Conservation (phyloP, 495 filamentous ascomycete genomes). For the Hypomontagnella monticulosa region DNA sequence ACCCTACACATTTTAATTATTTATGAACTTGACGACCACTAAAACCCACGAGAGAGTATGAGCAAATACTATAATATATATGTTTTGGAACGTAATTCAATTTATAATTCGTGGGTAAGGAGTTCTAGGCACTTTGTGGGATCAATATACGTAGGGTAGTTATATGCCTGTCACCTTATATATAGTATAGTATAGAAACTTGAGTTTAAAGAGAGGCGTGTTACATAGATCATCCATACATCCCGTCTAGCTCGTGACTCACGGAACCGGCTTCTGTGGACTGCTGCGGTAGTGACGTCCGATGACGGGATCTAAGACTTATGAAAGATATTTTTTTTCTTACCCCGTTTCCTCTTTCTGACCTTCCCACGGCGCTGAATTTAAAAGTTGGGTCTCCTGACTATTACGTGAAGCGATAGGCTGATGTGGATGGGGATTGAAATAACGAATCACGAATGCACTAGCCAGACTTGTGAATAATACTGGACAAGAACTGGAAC, state of each 20-base stretch:
- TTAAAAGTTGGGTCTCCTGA: conserved; percentile 32
- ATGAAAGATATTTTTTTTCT: conserved; percentile 10
- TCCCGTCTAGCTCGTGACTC: conserved; percentile 23
- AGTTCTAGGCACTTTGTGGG: too few species aligned
- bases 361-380: background rate
- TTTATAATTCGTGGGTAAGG: too few species aligned
- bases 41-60: too few species aligned
- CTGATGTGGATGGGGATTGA: conserved; percentile 14
- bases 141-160: too few species aligned
- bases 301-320: conserved; percentile 34
- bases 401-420: conserved; percentile 32
- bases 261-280: background rate
- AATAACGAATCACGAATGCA: conserved; percentile 18
- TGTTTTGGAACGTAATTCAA: background rate
- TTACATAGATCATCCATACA: conserved; percentile 1
- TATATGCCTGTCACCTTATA: background rate
- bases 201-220: too few species aligned
- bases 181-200: background rate
- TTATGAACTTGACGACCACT: background rate
- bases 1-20: too few species aligned
- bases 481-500: background rate
- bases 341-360: background rate
- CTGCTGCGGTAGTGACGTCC: conserved; percentile 16
- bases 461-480: conserved; percentile 28
- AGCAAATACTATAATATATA: background rate